Conservation (phyloP, 2,329 filamentous ascomycete species). For the Colletotrichum orchidophilum region DNA sequence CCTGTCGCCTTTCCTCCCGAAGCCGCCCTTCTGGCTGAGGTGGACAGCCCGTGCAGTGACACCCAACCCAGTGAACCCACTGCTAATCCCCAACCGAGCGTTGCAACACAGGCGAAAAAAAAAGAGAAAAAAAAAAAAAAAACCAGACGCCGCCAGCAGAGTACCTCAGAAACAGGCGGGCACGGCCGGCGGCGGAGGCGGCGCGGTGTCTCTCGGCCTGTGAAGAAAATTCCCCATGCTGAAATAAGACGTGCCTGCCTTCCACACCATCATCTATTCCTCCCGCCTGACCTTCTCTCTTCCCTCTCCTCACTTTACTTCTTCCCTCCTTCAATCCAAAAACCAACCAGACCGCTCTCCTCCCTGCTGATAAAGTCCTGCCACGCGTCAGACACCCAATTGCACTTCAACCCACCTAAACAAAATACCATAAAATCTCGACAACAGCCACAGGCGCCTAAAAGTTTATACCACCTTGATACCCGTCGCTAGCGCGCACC, state of each 20-base stretch:
- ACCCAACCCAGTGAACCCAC: conserved; percentile 22
- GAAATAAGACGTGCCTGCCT: conserved; percentile 25
- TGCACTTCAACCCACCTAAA: neutral
- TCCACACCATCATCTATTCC: neutral
- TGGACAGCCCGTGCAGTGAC: neutral
- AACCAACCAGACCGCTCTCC: conserved; percentile 19
- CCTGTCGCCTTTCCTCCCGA: neutral
- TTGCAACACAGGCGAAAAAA: neutral
- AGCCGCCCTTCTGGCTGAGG: neutral
- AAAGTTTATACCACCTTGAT: conserved; percentile 1
- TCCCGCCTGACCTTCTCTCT: neutral
- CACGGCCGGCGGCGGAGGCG: conserved; percentile 1
- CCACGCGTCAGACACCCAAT: neutral
- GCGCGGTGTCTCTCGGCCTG: conserved; percentile 23
- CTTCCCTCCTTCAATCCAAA: conserved; percentile 11
- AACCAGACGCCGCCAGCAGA: neutral
- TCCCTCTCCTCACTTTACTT: neutral
- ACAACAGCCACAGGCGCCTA: neutral
- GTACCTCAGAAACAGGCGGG: neutral
- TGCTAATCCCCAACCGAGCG: conserved; percentile 15
- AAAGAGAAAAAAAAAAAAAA: neutral
- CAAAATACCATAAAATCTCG: neutral
- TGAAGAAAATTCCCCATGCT: conserved; percentile 25
- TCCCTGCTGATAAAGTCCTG: conserved; percentile 29
- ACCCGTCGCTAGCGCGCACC: conserved; percentile 18